Evolutionary conservation across 2,329 filamentous ascomycete species (phyloP), one percentile per base, ranked within the genome.

Genomic region (Penicillium fuscoglaucum): DNA sequence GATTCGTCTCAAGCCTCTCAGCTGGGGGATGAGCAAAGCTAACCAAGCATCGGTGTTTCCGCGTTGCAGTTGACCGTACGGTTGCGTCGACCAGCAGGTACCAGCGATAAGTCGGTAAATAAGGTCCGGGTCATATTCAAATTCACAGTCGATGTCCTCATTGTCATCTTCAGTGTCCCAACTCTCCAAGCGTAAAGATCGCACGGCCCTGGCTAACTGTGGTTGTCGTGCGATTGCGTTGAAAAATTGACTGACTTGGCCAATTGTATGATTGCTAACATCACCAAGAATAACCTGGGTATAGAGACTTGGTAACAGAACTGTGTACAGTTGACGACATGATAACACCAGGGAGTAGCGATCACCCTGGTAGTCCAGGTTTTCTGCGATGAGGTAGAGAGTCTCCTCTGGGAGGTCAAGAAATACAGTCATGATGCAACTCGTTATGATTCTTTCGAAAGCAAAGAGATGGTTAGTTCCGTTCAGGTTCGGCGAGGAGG

Each of bases 11-110:
- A 54, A 10, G 43, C 33, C 44, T 47, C 21, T 54, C n/a, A 54
- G 33, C 10, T 54, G 52, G 10, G 52, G 52, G 12, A 54, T 40
- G 13, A 54, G 43, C 43, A 54, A 13, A 24, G 43, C 52, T 9
- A 54, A 29, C 43, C 52, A 54, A 39, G 52, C 52, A 15, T 54
- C 52, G 9, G 52, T 48, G 4, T 54, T 52, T 44, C 50, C 50
- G 9, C n/a, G 26, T 2, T 7, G 13, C 19, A 52, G 19, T 12
- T 33, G 9, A 4, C 2, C 4, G 4, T n/a, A 1, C 6, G 39
- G 50, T 17, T 52, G 37, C 1, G 1, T 35, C 6, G 46, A 48
- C 50, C 50, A 52, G 17, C 26, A 26, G 3, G 50, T 44, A 24
- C 19, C 50, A 4, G 28, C 19, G 28, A 52, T 7, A 19, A 52